Evolutionary conservation across 257 asterid genomes (phyloP), one percentile per base, ranked within the genome.

Genomic region (Nicotiana knightiana): DNA sequence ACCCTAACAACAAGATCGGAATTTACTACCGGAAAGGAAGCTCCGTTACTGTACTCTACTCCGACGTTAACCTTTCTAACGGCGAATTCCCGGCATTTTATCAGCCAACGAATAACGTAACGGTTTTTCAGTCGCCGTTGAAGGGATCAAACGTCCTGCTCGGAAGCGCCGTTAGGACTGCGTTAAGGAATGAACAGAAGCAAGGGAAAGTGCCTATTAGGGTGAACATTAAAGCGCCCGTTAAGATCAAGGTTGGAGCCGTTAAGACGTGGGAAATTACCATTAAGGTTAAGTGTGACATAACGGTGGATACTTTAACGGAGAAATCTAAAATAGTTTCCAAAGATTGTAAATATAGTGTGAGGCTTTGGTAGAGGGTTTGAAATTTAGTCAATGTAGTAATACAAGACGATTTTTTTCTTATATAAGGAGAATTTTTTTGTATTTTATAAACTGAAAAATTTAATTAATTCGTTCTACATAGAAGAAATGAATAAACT

Each of bases 1-100:
- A 95, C 63, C 92, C 92, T 7, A 92, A 95, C 81, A 81, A 90
- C 46, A 92, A 91, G 78, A 89, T 93, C n/a, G 97, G 96, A n/a
- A 88, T 95, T 35, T 85, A 89, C 37, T 92, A 92, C 35, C 57
- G 65, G 78, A 77, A 84, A 1, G 91, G 86, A 24, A 89, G 93
- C 83, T 51, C 87, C 59, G 85, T 92, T 8, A 80, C 35, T 64
- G 91, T 93, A 8, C 73, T 75, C 35, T 85, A 89, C 79, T 67
- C 85, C 84, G 94, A 57, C 81, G 90, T 91, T 30, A 85, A 4
- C 5, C 81, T 93, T 37, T 68, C 91, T 84, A 46, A 85, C 89
- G 96, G 97, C 67, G 88, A 82, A 26, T 66, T 89, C 64, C 95
- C 97, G 9, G 97, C 51, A 9, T 92, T 95, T 75, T 90, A 85